These are phyloP conservation scores for Saussurea involucrata DNA, from an alignment of 129 eudicot genomes.

Conservation along the genomic window DNA sequence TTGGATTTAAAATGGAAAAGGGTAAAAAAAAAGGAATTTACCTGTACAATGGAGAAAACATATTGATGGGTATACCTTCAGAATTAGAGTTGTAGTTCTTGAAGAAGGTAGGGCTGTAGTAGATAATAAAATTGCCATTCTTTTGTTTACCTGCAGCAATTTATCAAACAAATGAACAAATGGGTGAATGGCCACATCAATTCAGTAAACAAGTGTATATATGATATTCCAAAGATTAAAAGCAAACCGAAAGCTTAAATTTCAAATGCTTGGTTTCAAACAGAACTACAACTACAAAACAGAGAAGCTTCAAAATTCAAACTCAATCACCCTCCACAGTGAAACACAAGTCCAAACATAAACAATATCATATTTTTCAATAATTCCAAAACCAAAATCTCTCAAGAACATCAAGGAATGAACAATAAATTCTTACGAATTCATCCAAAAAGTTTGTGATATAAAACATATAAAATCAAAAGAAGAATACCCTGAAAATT, in stretches of 20 bases:
- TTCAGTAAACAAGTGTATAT: too few relatives aligned
- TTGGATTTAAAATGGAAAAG: slow-evolving; percentile 12
- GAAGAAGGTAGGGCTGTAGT: slow-evolving; percentile 35
- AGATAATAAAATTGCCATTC: slow-evolving; percentile 59
- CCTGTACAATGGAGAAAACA: slow-evolving; percentile 31
- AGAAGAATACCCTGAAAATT: too few relatives aligned
- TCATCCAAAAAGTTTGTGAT: too few relatives aligned
- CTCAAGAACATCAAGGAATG: background rate
- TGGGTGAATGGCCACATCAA: background rate
- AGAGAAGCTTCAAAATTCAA: background rate
- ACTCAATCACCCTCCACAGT: too few relatives aligned
- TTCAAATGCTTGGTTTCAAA: background rate
- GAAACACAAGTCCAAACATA: too few relatives aligned
- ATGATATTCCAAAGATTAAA: background rate
- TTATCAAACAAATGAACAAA: background rate
- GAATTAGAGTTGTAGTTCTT: slow-evolving; percentile 18
- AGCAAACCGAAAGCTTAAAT: background rate
- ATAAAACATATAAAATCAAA: too few relatives aligned
- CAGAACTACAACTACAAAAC: background rate
- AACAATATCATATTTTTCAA: too few relatives aligned
- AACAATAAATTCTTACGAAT: too few relatives aligned
- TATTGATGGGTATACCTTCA: slow-evolving; percentile 26
- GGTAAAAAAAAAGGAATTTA: slow-evolving; percentile 19
- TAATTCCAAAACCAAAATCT: too few relatives aligned
- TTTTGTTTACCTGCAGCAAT: background rate